Evolutionary conservation across 179 eudicot species (phyloP).

Genomic region (Amaranthus tricolor): DNA sequence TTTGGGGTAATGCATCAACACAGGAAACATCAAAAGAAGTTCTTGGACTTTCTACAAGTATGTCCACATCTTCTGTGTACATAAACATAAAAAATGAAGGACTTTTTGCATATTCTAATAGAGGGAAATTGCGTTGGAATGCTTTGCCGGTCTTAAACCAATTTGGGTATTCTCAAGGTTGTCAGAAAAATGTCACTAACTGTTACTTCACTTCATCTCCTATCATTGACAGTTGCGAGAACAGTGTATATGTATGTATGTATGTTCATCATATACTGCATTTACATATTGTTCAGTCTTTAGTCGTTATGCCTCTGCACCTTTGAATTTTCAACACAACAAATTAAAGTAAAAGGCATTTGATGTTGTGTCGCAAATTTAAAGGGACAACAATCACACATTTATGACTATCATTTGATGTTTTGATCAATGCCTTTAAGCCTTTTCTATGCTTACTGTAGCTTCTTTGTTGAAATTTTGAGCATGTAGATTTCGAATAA

Average conservation of each 20-base stretch:
- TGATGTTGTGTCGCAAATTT: too few relatives aligned
- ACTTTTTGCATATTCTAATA: constrained; percentile 53
- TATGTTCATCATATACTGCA: background rate
- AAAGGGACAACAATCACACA: too few relatives aligned
- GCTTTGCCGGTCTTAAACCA: constrained; percentile 56
- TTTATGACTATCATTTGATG: too few relatives aligned
- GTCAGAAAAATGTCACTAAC: constrained; percentile 55
- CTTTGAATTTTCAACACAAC: too few relatives aligned
- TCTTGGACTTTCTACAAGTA: constrained; percentile 62
- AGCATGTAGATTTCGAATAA: constrained; percentile 67
- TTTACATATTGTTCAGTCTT: background rate
- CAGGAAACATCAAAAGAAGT: constrained; percentile 50
- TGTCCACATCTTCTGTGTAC: constrained; percentile 55
- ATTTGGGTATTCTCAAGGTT: constrained; percentile 75
- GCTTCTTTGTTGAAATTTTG: constrained; percentile 6
- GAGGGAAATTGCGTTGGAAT: constrained; percentile 65
- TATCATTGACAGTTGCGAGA: constrained; percentile 79
- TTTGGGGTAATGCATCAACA: constrained; percentile 53
- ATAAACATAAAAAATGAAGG: constrained; percentile 61
- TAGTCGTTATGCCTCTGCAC: background rate
- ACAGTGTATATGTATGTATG: constrained; percentile 90
- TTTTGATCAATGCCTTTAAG: too few relatives aligned
- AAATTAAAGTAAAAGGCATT: too few relatives aligned
- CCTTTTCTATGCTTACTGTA: background rate
- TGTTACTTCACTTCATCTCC: constrained; percentile 73